Conservation (phyloP, 2,329 filamentous ascomycete genomes). For the Fusarium abutilonis region DNA sequence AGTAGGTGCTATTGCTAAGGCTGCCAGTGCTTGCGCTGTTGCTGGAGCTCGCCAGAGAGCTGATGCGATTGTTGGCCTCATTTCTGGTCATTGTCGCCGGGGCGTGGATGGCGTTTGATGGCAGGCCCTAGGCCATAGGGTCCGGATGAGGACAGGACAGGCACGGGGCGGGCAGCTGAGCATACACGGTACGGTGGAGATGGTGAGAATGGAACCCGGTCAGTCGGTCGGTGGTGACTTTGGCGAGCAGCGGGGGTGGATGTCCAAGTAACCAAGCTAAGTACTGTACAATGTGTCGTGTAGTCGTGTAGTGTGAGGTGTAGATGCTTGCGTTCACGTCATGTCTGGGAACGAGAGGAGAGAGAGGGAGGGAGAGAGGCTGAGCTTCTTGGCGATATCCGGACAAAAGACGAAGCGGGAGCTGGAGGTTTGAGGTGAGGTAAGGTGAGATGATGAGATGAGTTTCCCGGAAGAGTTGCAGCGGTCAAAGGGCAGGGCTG, state of each 20-base stretch:
- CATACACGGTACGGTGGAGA: slow-evolving; percentile 31
- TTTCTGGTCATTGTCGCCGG: slow-evolving; percentile 72
- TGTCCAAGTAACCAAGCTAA: slow-evolving; percentile 22
- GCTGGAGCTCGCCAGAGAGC: slow-evolving; percentile 56
- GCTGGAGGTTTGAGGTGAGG: not conserved
- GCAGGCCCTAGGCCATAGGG: slow-evolving; percentile 48
- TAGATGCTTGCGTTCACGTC: slow-evolving; percentile 46
- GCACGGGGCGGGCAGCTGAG: slow-evolving; percentile 31
- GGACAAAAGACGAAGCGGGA: not conserved
- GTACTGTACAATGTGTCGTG: not conserved
- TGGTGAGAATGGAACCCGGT: slow-evolving; percentile 10
- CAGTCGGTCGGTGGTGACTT: slow-evolving; percentile 14
- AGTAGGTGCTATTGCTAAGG: slow-evolving; percentile 61
- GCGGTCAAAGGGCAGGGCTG: not conserved
- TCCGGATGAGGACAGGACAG: slow-evolving; percentile 37
- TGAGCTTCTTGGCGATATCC: slow-evolving; percentile 32
- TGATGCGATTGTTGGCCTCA: slow-evolving; percentile 70
- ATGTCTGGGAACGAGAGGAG: slow-evolving; percentile 37
- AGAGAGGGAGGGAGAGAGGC: slow-evolving; percentile 18
- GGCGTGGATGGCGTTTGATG: slow-evolving; percentile 47
- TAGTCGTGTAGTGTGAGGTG: slow-evolving; percentile 1
- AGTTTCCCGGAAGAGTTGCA: not conserved
- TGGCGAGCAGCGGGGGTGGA: slow-evolving; percentile 32
- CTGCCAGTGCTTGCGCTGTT: slow-evolving; percentile 36
- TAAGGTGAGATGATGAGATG: no score